Base-by-base conservation (phyloP, 148 eudicot species). In the Arctostaphylos glauca region DNA sequence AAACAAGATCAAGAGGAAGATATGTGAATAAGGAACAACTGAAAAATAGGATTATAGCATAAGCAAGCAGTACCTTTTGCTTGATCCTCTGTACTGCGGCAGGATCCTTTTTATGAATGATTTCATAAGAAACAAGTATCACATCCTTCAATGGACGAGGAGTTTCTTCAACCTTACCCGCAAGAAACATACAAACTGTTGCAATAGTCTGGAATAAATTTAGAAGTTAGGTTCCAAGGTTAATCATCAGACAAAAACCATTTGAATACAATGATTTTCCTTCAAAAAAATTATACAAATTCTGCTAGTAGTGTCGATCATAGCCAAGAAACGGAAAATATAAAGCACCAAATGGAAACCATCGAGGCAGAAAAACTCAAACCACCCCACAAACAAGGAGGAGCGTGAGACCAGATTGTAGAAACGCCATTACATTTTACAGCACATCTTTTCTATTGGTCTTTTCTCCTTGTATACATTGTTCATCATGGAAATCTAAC, bases 151-250 rank as follows among this genome's bases (percentile, higher is more conserved):
- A 88, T 25, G 98, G 97, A 44, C 95, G 99, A 83, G 99, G 99
- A 84, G 98, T 94, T 89, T 96, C 99, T 89, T 96, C 99, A 84
- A 96, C 99, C 91, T 96, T 96, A 70, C 99, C 99, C 80, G 99
- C 99, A 60, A 96, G 99, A 89, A 94, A 96, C 99, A 96, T 96
- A 81, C 99, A 96, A 54, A 92, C 99, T 50, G 99, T 96, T 79
- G 97, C 98, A 83, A 96, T 85, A n/a, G 97, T 91, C 99, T 96
- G 94, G 88, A 83, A 66, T 56, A 83, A 54, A 85, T 67, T 43
- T 25, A 72, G 9, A 87, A 78, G 50, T 85, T 54, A 85, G 56
- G 25, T 50, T 8, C 81, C 58, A 83, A 72, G 66, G 58, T 46
- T 23, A 80, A 59, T 73, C 75, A 41, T 41, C 76, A 49, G 19